phyloP scores from a whole-genome alignment of 169 alveolate species.

The Eimeria brunetti region DNA sequence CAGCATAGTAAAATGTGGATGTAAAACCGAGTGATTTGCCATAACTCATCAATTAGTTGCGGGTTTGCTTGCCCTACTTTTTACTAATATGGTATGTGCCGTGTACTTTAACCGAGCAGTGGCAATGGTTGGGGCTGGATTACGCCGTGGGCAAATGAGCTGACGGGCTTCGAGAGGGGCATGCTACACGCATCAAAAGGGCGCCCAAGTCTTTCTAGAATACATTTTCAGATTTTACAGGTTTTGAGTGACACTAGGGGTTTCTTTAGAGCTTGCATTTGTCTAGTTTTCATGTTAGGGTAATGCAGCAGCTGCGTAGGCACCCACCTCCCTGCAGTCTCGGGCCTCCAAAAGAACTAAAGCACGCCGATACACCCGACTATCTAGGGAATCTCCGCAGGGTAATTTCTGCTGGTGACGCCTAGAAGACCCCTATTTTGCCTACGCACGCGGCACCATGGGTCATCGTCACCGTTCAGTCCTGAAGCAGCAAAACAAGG shows the following conservation, averaged over 20 bases:
- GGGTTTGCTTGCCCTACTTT: not conserved
- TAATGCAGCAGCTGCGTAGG: slow-evolving; percentile 6
- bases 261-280: not conserved
- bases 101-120: not conserved
- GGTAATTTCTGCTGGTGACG: not conserved
- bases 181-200: not conserved
- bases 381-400: not conserved
- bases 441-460: slow-evolving; percentile 34
- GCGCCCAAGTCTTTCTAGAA: not conserved
- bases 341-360: not conserved
- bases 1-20: not conserved
- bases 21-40: not conserved
- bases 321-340: not conserved
- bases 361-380: not conserved
- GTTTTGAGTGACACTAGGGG: not conserved
- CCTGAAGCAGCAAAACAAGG: slow-evolving; percentile 79
- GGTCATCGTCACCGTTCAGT: slow-evolving; percentile 77
- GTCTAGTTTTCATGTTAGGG: not conserved
- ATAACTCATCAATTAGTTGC: not conserved
- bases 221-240: not conserved
- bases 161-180: slow-evolving; percentile 8
- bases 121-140: not conserved
- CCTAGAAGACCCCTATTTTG: not conserved
- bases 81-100: not conserved
- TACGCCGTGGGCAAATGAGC: not conserved